phyloP scores from a whole-genome alignment of 2,329 filamentous ascomycete species.

The Neopestalotiopsis rosae region DNA sequence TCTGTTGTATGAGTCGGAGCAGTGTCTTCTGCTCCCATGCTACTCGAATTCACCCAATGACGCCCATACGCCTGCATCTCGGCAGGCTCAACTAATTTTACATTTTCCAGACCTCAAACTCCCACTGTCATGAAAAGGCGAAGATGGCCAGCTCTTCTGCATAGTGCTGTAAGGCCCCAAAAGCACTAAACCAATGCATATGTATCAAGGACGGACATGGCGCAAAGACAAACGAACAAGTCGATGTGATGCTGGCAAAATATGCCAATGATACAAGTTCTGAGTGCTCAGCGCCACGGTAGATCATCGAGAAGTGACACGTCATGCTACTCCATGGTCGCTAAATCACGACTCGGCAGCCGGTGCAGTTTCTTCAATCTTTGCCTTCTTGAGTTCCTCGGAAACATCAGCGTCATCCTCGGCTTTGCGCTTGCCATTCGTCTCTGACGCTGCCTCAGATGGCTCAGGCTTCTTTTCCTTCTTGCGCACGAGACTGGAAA shows the following conservation, averaged over 20 bases:
- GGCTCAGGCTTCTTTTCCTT: constrained; percentile 44
- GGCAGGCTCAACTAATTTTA: neutral
- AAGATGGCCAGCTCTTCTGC: neutral
- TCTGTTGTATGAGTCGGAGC: neutral
- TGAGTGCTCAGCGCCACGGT: neutral
- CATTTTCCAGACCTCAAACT: neutral
- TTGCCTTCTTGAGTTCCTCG: constrained; percentile 43
- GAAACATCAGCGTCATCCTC: constrained; percentile 38
- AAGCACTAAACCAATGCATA: neutral
- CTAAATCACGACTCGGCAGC: constrained; percentile 17
- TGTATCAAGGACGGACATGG: neutral
- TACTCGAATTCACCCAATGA: neutral
- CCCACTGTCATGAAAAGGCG: neutral
- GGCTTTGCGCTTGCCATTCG: constrained; percentile 50
- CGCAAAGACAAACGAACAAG: neutral
- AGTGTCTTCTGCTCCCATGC: neutral
- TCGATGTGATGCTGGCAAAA: too few species aligned
- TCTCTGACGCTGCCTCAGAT: constrained; percentile 29
- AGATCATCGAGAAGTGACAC: neutral
- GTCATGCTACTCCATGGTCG: neutral
- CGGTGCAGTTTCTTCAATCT: constrained; percentile 32
- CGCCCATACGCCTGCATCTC: neutral
- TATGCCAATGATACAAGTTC: neutral
- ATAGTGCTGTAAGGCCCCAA: neutral
- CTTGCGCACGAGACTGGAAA: constrained; percentile 77